Evolutionary conservation across 202 grass and related monocot genomes (phyloP).

Genomic region (Schoenoplectus tabernaemontani): DNA sequence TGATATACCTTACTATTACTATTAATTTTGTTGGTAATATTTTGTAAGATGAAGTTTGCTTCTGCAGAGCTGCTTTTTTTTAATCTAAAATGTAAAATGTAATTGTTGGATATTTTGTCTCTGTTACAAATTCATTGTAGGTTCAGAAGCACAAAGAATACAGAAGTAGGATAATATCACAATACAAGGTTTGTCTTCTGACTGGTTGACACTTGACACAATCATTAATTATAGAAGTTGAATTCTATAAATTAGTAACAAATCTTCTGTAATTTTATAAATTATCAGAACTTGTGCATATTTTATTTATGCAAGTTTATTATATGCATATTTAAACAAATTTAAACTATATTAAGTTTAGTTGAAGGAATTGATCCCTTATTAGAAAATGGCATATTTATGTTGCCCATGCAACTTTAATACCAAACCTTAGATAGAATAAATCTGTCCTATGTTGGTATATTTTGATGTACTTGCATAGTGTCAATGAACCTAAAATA

Average conservation of each 20-base stretch:
- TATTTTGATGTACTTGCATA: neutral
- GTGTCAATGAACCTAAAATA: neutral
- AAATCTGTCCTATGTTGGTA: neutral
- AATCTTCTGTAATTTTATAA: neutral
- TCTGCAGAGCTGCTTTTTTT: neutral
- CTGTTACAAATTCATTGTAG: constrained; percentile 23
- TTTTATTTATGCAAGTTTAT: neutral
- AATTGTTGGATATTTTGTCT: neutral
- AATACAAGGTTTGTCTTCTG: constrained; percentile 69
- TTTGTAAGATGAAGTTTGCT: neutral
- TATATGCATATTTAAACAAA: neutral
- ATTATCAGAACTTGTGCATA: neutral
- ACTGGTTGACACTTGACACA: neutral
- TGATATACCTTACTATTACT: neutral
- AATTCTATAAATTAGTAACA: neutral
- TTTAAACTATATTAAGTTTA: neutral
- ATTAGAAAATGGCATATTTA: neutral
- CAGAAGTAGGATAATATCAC: constrained; percentile 66
- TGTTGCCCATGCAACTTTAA: neutral
- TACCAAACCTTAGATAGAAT: neutral
- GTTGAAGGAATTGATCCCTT: neutral
- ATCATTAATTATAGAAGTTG: neutral
- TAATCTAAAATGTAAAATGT: neutral
- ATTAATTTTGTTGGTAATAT: neutral
- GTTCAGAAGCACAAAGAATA: constrained; percentile 86